Evolutionary conservation across 345 rosid species (phyloP).

Genomic region (Leavenworthia alabamica): DNA sequence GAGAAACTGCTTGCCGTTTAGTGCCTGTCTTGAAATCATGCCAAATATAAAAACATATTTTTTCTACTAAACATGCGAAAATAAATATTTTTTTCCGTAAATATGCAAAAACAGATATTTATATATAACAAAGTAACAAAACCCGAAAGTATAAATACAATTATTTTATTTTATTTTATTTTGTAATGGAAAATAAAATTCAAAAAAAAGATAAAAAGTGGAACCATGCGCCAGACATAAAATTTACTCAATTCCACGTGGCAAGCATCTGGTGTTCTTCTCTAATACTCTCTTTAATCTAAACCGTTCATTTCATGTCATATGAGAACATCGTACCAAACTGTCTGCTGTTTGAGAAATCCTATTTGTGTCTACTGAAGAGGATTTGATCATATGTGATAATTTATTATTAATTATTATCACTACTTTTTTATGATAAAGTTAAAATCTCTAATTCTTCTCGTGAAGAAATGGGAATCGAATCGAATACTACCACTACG

Average conservation of each 20-base stretch:
- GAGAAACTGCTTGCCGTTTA: conserved; percentile 9
- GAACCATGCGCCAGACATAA: conserved; percentile 19
- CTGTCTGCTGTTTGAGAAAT: conserved; percentile 26
- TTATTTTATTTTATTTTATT: not conserved
- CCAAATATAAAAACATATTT: too few species aligned
- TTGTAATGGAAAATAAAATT: too few species aligned
- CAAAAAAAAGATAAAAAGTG: not conserved
- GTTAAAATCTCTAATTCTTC: not conserved
- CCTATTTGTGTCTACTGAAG: conserved; percentile 28
- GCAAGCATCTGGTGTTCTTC: conserved; percentile 1
- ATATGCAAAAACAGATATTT: too few species aligned
- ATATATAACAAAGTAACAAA: too few species aligned
- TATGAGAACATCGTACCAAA: conserved; percentile 29
- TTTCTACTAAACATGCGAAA: too few species aligned
- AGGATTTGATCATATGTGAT: conserved; percentile 1
- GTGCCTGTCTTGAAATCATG: not conserved
- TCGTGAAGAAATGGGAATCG: conserved; percentile 6
- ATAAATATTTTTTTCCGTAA: too few species aligned
- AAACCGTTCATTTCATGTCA: conserved; percentile 5
- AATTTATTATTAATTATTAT: not conserved
- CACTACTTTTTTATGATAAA: not conserved
- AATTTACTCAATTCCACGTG: conserved; percentile 24
- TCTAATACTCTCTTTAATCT: not conserved
- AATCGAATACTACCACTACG: not conserved
- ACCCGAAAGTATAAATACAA: conserved; percentile 1